phyloP scores from a whole-genome alignment of 306 rosid genomes.

The Pterocarpus macrocarpus region DNA sequence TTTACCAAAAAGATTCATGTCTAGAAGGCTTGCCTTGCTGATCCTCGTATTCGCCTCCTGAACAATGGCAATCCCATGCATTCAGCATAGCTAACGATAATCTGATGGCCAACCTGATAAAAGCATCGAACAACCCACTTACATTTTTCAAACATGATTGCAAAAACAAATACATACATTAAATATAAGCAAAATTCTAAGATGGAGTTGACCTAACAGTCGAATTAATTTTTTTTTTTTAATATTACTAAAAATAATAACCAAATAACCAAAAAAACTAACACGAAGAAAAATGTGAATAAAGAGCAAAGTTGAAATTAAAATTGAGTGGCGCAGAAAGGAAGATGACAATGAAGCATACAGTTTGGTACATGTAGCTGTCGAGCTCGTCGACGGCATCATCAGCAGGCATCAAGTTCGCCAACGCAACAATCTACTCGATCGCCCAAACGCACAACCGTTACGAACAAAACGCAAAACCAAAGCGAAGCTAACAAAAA shows the following conservation, averaged over 20 bases:
- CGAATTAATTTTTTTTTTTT: background rate
- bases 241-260: background rate
- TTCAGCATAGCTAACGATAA: slow-evolving; percentile 81
- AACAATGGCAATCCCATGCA: slow-evolving; percentile 98
- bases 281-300: slow-evolving; percentile 10
- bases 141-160: slow-evolving; percentile 19
- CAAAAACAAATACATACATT: slow-evolving; percentile 9
- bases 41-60: slow-evolving; percentile 92
- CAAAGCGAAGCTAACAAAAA: background rate
- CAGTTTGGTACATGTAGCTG: slow-evolving; percentile 98
- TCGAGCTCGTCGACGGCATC: slow-evolving; percentile 94
- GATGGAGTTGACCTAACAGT: background rate
- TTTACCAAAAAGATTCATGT: slow-evolving; percentile 46
- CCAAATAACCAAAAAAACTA: slow-evolving; percentile 8
- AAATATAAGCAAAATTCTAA: background rate
- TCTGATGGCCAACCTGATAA: slow-evolving; percentile 96
- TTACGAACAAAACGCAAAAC: background rate
- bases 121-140: slow-evolving; percentile 42
- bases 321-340: background rate
- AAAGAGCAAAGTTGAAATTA: background rate
- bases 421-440: slow-evolving; percentile 89
- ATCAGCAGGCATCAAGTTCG: slow-evolving; percentile 91
- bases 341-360: slow-evolving; percentile 45
- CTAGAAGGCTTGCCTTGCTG: slow-evolving; percentile 86
- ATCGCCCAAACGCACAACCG: background rate